phyloP scores from a whole-genome alignment of 805 yeast genomes.

The Lipomyces lipofer region DNA sequence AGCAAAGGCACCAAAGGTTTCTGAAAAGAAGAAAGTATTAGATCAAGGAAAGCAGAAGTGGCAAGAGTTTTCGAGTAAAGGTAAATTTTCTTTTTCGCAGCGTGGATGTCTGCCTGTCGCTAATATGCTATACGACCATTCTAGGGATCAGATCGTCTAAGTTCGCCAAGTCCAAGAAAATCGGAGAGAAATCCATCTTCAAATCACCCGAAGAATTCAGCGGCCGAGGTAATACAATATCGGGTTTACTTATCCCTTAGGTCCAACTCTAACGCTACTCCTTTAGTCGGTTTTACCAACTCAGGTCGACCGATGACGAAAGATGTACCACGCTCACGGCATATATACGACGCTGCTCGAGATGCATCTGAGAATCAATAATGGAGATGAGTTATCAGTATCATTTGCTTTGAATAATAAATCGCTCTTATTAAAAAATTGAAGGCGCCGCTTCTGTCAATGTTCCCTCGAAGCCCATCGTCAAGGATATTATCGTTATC shows the following conservation, averaged over 20 bases:
- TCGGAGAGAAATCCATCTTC: slow-evolving; percentile 34
- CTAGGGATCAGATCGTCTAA: slow-evolving; percentile 12
- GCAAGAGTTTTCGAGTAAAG: slow-evolving; percentile 35
- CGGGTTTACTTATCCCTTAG: not conserved
- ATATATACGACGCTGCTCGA: slow-evolving; percentile 19
- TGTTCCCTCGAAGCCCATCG: too few relatives aligned
- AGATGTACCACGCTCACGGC: slow-evolving; percentile 15
- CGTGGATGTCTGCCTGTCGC: too few relatives aligned
- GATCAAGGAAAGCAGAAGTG: slow-evolving; percentile 35
- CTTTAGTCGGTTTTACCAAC: slow-evolving; percentile 27
- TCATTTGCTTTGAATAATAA: slow-evolving; percentile 2
- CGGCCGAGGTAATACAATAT: slow-evolving; percentile 24
- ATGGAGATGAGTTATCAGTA: slow-evolving; percentile 3
- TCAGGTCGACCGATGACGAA: slow-evolving; percentile 26
- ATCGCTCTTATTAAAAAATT: too few relatives aligned
- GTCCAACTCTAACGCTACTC: too few relatives aligned
- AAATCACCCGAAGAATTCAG: slow-evolving; percentile 29
- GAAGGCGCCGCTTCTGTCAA: too few relatives aligned
- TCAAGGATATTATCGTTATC: too few relatives aligned
- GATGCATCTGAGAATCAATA: not conserved
- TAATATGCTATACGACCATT: not conserved
- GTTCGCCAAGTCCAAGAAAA: slow-evolving; percentile 20
- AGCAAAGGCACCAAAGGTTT: not conserved
- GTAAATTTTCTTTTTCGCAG: not conserved
- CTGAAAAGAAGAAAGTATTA: slow-evolving; percentile 12